These are phyloP conservation scores for Microcyclosporella mali DNA, from an alignment of 2,329 filamentous ascomycete species.

Conservation along the genomic window DNA sequence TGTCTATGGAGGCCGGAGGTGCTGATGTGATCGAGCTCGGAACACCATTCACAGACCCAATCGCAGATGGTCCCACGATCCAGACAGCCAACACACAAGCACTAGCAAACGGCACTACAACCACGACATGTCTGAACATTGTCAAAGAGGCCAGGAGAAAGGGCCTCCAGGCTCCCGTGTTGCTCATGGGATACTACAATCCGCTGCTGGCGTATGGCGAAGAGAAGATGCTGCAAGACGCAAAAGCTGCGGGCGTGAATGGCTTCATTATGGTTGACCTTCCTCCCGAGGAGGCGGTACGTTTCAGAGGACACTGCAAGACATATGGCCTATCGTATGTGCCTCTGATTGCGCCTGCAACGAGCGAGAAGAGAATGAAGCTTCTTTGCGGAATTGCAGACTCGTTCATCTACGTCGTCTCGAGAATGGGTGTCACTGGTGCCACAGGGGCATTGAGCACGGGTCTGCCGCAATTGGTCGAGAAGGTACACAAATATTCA, in stretches of 20 bases:
- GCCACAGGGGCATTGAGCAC: conserved; percentile 76
- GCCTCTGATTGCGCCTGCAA: conserved; percentile 90
- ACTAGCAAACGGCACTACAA: conserved; percentile 80
- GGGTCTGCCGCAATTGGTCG: conserved; percentile 72
- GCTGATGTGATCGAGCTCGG: conserved; percentile 94
- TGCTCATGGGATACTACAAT: conserved; percentile 99
- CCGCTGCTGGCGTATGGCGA: conserved; percentile 91
- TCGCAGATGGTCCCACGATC: conserved; percentile 94
- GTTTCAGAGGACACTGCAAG: conserved; percentile 79
- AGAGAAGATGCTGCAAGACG: conserved; percentile 77
- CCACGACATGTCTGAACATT: conserved; percentile 72
- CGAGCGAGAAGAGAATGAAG: conserved; percentile 88
- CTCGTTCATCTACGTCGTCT: conserved; percentile 98
- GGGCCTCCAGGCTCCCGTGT: conserved; percentile 73
- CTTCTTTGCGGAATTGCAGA: conserved; percentile 93
- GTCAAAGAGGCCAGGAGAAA: conserved; percentile 70
- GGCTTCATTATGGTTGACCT: conserved; percentile 96
- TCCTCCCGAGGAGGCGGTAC: conserved; percentile 89
- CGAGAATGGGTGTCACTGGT: conserved; percentile 92
- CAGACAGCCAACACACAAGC: conserved; percentile 90
- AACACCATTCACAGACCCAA: conserved; percentile 94
- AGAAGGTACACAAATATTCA: conserved; percentile 84
- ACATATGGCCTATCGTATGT: conserved; percentile 86
- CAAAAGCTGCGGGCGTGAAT: conserved; percentile 77
- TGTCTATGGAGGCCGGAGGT: conserved; percentile 88